These are phyloP conservation scores for Boletus bicolor DNA, from an alignment of 768 basidiomycete species.

Conservation along the genomic window DNA sequence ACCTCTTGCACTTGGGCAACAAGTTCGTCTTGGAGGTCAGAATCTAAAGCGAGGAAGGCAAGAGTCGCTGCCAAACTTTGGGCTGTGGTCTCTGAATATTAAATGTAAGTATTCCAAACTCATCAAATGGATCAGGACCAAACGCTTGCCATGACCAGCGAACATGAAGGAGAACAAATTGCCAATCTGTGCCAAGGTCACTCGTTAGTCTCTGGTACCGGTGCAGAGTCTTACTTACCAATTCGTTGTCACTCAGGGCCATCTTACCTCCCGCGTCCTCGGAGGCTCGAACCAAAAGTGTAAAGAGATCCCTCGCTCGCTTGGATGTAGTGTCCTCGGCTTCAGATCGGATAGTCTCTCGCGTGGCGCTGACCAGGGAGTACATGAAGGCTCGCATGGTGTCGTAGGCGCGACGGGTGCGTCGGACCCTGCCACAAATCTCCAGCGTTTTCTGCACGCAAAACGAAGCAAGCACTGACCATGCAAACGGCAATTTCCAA, in stretches of 20 bases:
- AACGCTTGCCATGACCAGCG: slow-evolving; percentile 51
- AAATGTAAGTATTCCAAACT: not conserved
- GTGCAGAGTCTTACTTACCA: slow-evolving; percentile 7
- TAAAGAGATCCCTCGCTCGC: slow-evolving; percentile 20
- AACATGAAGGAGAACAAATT: slow-evolving; percentile 52
- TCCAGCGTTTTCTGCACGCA: not conserved
- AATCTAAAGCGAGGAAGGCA: slow-evolving; percentile 30
- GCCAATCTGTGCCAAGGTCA: slow-evolving; percentile 40
- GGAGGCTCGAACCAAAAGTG: slow-evolving; percentile 20
- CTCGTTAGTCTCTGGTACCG: not conserved
- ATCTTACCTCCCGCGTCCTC: slow-evolving; percentile 17
- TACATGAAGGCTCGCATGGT: slow-evolving; percentile 23
- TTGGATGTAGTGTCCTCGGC: not conserved
- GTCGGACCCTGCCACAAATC: slow-evolving; percentile 14
- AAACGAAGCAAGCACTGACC: slow-evolving; percentile 1
- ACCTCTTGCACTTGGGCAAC: slow-evolving; percentile 30
- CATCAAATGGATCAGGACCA: not conserved
- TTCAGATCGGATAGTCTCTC: slow-evolving; percentile 11
- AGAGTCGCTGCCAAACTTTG: slow-evolving; percentile 33
- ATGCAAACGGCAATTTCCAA: slow-evolving; percentile 23
- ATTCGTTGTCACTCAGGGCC: slow-evolving; percentile 15
- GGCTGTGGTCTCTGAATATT: slow-evolving; percentile 32
- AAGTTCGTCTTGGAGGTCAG: slow-evolving; percentile 31
- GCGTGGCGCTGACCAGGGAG: slow-evolving; percentile 6
- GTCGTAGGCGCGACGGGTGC: slow-evolving; percentile 19